phyloP scores from a whole-genome alignment of 208 protist genomes.

The Leishmania arabica region DNA sequence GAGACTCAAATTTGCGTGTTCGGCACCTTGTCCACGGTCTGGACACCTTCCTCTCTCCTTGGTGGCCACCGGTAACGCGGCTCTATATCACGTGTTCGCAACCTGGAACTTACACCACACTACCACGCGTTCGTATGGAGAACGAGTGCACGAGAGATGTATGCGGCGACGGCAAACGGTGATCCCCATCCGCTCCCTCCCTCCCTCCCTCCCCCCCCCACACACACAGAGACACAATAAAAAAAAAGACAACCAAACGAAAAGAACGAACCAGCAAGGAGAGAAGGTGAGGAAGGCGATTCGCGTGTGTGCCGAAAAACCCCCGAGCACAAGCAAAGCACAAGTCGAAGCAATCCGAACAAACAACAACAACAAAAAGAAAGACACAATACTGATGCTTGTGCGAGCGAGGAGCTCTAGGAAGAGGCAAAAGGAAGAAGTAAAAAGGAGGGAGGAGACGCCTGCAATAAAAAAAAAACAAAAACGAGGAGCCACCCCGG shows the following conservation, averaged over 20 bases:
- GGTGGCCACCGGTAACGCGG: neutral
- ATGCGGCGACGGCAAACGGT: neutral
- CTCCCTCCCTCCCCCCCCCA: too few relatives aligned
- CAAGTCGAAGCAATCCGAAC: neutral
- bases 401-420: too few relatives aligned
- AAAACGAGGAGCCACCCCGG: neutral
- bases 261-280: neutral
- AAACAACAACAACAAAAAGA: neutral
- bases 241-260: neutral
- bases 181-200: too few relatives aligned
- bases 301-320: neutral
- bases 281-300: neutral
- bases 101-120: neutral
- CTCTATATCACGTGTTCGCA: neutral
- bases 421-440: neutral
- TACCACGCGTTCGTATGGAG: neutral
- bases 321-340: neutral
- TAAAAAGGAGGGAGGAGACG: neutral
- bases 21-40: neutral
- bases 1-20: neutral
- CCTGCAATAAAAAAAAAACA: neutral
- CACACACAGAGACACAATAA: neutral
- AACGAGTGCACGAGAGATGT: neutral
- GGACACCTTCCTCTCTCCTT: neutral
- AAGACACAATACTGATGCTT: too few relatives aligned